Base-by-base conservation (phyloP, 176 grass and related monocot species). In the Hordeum marinum region DNA sequence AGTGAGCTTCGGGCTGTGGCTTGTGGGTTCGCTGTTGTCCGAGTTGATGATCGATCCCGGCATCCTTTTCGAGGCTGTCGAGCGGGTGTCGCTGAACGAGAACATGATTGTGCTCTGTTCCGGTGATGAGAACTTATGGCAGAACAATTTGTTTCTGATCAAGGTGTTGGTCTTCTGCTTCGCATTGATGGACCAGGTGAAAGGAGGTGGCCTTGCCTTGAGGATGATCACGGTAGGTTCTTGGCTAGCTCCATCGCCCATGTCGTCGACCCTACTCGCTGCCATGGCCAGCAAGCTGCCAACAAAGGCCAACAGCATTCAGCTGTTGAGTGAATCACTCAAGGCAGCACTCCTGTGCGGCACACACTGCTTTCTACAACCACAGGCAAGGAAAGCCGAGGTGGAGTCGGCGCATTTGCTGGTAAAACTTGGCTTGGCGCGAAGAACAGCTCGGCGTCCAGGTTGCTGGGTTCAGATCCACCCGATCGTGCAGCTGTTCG, bases 391-490 rank as follows among this genome's bases (percentile, higher is more conserved):
- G 52, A 98, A 92, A 76, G 76, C 77, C 21, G 96, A 94, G 87
- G 91, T 80, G 29, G 96, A 98, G 45, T 98, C 96, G 6, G 86
- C 89, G 4, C 82, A 95, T 48, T 67, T 95, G 61, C 85, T 98
- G 11, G 96, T 98, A 34, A 98, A 98, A 36, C 86, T 98, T 26
- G 96, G 96, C 61, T 83, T 98, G 39, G 96, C 96, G 18, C 92
- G 89, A 74, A 91, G 87, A 78, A 62, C 87, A 6, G 86, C 60
- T 70, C 85, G 78, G 36, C 88, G 90, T 62, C 83, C 93, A 1
- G 93, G 96, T 71, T 95, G 85, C 85, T 98, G 96, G 96, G 88
- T 98, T 34, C 93, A 94, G 54, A 84, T 98, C 60, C 91, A 98
- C 77, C 85, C 89, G 0, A 95, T 98, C 41, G 89, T 90, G 2